These are phyloP conservation scores for Spatholobus suberectus DNA, from an alignment of 306 rosid species.

Conservation along the genomic window DNA sequence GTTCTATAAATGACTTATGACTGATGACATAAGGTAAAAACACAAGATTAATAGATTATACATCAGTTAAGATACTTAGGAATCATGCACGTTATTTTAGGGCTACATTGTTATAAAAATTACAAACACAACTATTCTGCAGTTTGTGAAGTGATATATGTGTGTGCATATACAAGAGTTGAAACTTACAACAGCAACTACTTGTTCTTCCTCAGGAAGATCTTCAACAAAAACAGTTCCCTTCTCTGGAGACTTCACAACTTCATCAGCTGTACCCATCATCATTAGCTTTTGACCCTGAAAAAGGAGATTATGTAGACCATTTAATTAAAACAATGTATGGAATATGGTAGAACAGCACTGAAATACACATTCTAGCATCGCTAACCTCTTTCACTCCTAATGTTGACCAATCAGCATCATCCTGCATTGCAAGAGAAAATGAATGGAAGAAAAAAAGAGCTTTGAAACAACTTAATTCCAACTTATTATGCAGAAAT, in stretches of 20 bases:
- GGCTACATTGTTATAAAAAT: conserved; percentile 2
- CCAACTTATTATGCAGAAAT: neutral
- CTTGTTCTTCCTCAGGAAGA: conserved; percentile 99
- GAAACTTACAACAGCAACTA: conserved; percentile 67
- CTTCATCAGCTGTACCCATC: conserved; percentile 99
- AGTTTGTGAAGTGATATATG: conserved; percentile 13
- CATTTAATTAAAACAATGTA: conserved; percentile 11
- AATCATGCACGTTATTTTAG: neutral
- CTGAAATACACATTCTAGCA: conserved; percentile 27
- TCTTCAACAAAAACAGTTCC: conserved; percentile 92
- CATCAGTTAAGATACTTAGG: conserved; percentile 11
- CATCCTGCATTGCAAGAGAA: conserved; percentile 71
- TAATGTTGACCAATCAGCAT: conserved; percentile 83
- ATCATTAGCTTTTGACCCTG: conserved; percentile 99
- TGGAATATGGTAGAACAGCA: neutral
- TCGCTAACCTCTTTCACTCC: conserved; percentile 83
- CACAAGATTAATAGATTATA: neutral
- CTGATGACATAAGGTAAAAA: neutral
- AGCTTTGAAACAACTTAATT: conserved; percentile 10
- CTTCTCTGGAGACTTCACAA: conserved; percentile 91
- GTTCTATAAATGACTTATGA: neutral
- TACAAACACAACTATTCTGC: neutral
- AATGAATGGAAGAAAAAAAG: neutral
- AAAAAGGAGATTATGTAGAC: conserved; percentile 31
- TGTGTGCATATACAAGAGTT: neutral